Percentiles rank a stretch among this genome's conserved stretches.
Conservation (phyloP, 108 stramenopile genomes). For the Nitzschia palea region DNA sequence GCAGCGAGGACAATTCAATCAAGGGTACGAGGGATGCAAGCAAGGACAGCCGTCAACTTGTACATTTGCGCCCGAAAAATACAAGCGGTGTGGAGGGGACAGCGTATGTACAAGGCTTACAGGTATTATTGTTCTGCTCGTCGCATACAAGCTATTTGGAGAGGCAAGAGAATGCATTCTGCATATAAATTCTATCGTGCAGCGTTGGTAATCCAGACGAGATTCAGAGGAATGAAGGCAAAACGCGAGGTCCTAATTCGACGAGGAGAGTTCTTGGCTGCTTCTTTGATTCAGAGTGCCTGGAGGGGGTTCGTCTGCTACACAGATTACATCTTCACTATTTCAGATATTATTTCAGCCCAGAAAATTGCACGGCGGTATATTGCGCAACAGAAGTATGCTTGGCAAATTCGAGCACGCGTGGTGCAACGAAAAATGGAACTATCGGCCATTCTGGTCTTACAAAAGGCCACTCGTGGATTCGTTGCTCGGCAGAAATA, state of each 20-base stretch:
- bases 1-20: conserved; percentile 36
- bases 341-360: conserved; percentile 59
- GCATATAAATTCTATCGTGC: conserved; percentile 23
- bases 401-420: background rate
- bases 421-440: background rate
- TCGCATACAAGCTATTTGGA: conserved; percentile 40
- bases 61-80: conserved; percentile 30
- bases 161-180: conserved; percentile 20
- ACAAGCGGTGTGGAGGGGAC: conserved; percentile 40
- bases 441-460: conserved; percentile 26
- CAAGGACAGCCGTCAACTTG: conserved; percentile 8
- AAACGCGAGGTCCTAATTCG: conserved; percentile 16
- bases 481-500: conserved; percentile 55
- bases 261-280: conserved; percentile 29
- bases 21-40: conserved; percentile 35
- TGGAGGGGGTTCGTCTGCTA: conserved; percentile 69
- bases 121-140: conserved; percentile 46
- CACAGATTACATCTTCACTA: conserved; percentile 58
- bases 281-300: conserved; percentile 55
- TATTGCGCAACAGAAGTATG: conserved; percentile 23
- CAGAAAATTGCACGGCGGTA: conserved; percentile 54
- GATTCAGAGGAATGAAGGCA: conserved; percentile 26
- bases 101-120: conserved; percentile 21
- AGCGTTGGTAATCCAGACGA: conserved; percentile 37
- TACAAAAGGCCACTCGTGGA: conserved; percentile 65